Base-by-base conservation (phyloP, 768 basidiomycete genomes). In the Dioszegia aurantiaca region DNA sequence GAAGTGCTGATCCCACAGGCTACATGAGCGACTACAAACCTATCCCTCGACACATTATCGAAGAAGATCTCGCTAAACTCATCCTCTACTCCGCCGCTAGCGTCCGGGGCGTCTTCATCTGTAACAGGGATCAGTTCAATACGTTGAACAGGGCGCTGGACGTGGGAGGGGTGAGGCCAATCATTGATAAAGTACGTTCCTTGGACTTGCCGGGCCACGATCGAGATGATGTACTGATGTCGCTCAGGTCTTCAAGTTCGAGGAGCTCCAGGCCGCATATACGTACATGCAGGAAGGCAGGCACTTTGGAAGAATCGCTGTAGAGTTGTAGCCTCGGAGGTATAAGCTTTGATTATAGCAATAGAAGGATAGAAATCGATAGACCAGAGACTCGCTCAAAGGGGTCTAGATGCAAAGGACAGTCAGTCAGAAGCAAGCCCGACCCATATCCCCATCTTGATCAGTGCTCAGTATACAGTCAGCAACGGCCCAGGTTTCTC, bases 281-380 rank as follows among this genome's bases (percentile, higher is more conserved):
- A 74, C 76, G 43, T 80, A 84, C 65, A 76, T 84, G 55, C 77
- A 80, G 58, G 81, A 79, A 0, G 83, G 84, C 59, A 78, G 79
- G 57, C 83, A 85, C 68, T 81, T 85, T 21, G 85, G 85, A 16
- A 85, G 86, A 74, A 80, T 69, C 23, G 62, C 61, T 40, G 57
- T 69, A 2, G 61, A 60, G 54, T 21, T 68, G 17, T 68, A 42
- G n/a, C n/a, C n/a, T n/a, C n/a, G 40, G 14, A 8, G 40, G 19
- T 42, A 16, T n/a, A 17, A 16, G 19, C 14, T 8, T 10, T 42
- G 17, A 21, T 8, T 8, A 42, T 10, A n/a, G 21, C 40, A 8
- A n/a, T n/a, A 17, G 21, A n/a, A 42, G 14, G 19, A 5, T 42
- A 42, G 40, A 42, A 42, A 42, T n/a, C n/a, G n/a, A n/a, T n/a